phyloP scores from a whole-genome alignment of 164 flowering plant genomes.

The Malania oleifera region DNA sequence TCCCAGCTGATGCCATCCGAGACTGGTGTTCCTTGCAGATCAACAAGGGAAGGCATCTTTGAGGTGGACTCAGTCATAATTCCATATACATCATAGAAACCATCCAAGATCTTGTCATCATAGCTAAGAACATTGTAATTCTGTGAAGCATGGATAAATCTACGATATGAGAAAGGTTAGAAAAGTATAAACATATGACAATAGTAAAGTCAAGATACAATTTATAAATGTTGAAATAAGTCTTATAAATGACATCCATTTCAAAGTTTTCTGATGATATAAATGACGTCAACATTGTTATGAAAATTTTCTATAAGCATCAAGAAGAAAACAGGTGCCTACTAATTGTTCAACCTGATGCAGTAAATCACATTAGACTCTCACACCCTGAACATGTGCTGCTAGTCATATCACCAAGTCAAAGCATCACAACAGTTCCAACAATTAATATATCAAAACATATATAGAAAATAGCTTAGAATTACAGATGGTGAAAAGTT shows the following conservation, averaged over 20 bases:
- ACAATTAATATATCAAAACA: too few species aligned
- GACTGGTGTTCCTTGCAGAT: conserved; percentile 71
- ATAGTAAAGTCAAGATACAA: background rate
- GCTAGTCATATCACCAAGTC: too few species aligned
- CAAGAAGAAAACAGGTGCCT: too few species aligned
- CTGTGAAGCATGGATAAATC: conserved; percentile 68
- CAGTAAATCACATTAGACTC: too few species aligned
- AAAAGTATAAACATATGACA: conserved; percentile 17
- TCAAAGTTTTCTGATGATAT: background rate
- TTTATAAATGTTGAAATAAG: background rate
- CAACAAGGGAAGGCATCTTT: conserved; percentile 89
- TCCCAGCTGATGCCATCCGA: conserved; percentile 77
- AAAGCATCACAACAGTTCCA: too few species aligned
- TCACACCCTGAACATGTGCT: too few species aligned
- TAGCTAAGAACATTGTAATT: conserved; percentile 83
- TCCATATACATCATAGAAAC: conserved; percentile 92
- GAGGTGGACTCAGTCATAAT: conserved; percentile 48
- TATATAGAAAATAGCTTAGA: too few species aligned
- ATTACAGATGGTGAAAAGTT: too few species aligned
- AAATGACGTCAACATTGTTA: too few species aligned
- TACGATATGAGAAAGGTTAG: conserved; percentile 51
- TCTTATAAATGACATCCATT: conserved; percentile 4
- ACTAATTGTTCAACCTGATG: too few species aligned
- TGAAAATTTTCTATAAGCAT: too few species aligned
- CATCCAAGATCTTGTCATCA: conserved; percentile 94